phyloP scores from a whole-genome alignment of 306 rosid genomes.

The Cucurbita pepo region DNA sequence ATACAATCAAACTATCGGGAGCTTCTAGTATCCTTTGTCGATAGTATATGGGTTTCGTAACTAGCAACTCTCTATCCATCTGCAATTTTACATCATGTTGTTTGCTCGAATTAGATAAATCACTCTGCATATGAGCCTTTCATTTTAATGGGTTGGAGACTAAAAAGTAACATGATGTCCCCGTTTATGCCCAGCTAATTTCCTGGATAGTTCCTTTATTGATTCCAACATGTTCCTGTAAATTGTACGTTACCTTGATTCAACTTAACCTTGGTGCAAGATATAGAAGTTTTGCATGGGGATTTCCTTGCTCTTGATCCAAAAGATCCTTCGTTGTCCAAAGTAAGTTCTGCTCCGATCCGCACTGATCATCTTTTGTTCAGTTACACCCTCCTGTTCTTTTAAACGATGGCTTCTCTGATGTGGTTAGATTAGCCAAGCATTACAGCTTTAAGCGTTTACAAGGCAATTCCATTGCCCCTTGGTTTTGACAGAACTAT shows the following conservation, averaged over 20 bases:
- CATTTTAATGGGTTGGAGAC: background rate
- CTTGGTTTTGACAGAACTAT: background rate
- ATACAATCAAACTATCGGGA: constrained; percentile 65
- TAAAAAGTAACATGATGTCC: background rate
- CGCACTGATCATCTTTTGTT: background rate
- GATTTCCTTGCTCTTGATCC: constrained; percentile 62
- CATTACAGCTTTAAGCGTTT: background rate
- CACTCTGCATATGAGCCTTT: background rate
- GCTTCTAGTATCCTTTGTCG: constrained; percentile 59
- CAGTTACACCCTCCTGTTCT: too few species aligned
- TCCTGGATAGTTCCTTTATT: background rate
- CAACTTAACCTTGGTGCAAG: constrained; percentile 46
- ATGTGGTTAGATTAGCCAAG: background rate
- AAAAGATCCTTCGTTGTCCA: constrained; percentile 44
- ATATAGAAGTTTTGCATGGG: constrained; percentile 58
- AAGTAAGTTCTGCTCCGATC: constrained; percentile 25
- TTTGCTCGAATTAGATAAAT: background rate
- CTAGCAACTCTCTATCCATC: background rate
- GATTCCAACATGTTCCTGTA: background rate
- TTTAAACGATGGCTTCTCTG: background rate
- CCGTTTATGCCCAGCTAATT: background rate
- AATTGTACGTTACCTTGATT: background rate
- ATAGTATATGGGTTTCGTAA: background rate
- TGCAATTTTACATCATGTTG: background rate
- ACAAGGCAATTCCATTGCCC: background rate